Evolutionary conservation across 2,329 filamentous ascomycete species (phyloP).

Genomic region (Cordyceps farinosa): DNA sequence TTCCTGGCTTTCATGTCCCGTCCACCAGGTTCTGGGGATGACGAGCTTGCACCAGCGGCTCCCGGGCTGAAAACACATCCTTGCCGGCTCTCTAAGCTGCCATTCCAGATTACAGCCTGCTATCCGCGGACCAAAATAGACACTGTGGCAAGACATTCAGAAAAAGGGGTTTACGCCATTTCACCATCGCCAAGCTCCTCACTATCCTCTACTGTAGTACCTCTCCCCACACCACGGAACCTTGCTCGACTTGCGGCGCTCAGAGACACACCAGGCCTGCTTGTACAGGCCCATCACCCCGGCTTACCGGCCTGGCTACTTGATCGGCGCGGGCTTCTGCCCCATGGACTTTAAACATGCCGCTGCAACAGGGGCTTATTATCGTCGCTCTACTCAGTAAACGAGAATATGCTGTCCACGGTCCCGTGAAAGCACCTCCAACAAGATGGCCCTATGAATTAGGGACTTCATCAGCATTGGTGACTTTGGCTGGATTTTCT

Average conservation of each 20-base stretch:
- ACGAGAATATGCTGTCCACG: no score
- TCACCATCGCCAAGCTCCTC: neutral
- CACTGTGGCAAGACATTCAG: conserved; percentile 5
- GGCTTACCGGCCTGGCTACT: neutral
- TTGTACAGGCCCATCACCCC: neutral
- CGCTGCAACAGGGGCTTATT: neutral
- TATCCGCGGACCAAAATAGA: conserved; percentile 1
- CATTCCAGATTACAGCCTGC: neutral
- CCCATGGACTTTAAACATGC: neutral
- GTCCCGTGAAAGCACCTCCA: neutral
- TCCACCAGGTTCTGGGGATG: neutral
- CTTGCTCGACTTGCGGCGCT: neutral
- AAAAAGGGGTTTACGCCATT: neutral
- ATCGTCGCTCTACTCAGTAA: neutral
- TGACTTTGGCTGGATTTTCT: neutral
- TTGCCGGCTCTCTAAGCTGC: neutral
- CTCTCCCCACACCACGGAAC: neutral
- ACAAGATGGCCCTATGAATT: neutral
- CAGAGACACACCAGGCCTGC: no score
- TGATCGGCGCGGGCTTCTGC: neutral
- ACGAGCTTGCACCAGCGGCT: neutral
- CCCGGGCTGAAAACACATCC: neutral
- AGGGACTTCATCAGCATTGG: conserved; percentile 1
- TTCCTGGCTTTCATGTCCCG: neutral
- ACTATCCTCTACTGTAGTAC: neutral